Conservation (phyloP, 108 stramenopile species). For the Parmales sp. region DNA sequence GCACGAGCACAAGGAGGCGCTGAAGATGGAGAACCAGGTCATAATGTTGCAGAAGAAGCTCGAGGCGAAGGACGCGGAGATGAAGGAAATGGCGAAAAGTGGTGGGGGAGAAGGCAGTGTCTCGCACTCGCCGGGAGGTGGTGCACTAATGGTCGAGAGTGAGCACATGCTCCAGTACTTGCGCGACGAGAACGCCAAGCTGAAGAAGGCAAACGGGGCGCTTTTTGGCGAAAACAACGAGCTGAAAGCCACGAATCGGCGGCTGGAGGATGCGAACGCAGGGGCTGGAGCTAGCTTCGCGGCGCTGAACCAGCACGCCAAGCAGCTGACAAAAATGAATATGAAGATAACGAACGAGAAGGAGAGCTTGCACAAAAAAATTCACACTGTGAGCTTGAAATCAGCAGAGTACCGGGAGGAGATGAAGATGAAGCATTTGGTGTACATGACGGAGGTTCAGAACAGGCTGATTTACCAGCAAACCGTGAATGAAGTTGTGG, state of each 20-base stretch:
- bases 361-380: slow-evolving; percentile 19
- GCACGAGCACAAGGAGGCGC: slow-evolving; percentile 40
- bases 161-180: slow-evolving; percentile 59
- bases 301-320: slow-evolving; percentile 55
- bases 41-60: slow-evolving; percentile 32
- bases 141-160: slow-evolving; percentile 54
- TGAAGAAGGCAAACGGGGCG: slow-evolving; percentile 41
- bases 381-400: slow-evolving; percentile 27
- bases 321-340: slow-evolving; percentile 44
- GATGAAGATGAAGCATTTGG: slow-evolving; percentile 48
- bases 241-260: slow-evolving; percentile 52
- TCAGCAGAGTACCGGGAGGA: slow-evolving; percentile 56
- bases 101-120: neutral
- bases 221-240: slow-evolving; percentile 51
- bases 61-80: slow-evolving; percentile 30
- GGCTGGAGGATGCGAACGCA: slow-evolving; percentile 61
- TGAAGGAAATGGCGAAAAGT: neutral
- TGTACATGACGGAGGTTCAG: slow-evolving; percentile 56
- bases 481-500: slow-evolving; percentile 39
- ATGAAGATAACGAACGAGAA: slow-evolving; percentile 36
- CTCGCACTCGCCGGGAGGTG: neutral
- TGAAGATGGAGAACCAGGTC: slow-evolving; percentile 56
- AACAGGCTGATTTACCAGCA: slow-evolving; percentile 48
- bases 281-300: slow-evolving; percentile 56
- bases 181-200: slow-evolving; percentile 52